Evolutionary conservation across 768 basidiomycete species (phyloP).

Genomic region (Calocera viscosa): DNA sequence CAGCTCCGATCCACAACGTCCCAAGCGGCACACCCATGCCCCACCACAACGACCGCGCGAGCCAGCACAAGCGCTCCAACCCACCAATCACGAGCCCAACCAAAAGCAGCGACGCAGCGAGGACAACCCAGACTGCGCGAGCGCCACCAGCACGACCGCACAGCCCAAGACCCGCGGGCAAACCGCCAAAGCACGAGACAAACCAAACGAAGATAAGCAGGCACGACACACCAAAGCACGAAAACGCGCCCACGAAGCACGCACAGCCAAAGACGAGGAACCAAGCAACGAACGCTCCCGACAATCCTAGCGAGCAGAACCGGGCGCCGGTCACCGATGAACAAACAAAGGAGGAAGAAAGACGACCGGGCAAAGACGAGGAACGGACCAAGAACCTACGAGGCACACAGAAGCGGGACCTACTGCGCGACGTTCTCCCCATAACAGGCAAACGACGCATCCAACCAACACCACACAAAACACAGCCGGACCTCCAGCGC

Average conservation of each 20-base stretch:
- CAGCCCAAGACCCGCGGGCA: constrained; percentile 44
- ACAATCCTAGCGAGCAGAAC: constrained; percentile 77
- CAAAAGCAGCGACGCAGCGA: constrained; percentile 58
- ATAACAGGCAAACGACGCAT: constrained; percentile 51
- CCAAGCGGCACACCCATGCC: constrained; percentile 69
- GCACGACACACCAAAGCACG: constrained; percentile 49
- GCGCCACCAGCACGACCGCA: constrained; percentile 28
- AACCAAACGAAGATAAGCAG: constrained; percentile 15
- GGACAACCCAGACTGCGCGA: background rate
- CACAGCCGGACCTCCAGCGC: constrained; percentile 34
- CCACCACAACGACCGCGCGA: constrained; percentile 52
- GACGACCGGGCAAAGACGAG: constrained; percentile 59
- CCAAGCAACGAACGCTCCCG: constrained; percentile 60
- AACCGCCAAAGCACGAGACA: constrained; percentile 27
- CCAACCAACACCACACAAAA: too few relatives aligned
- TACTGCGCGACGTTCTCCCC: constrained; percentile 65
- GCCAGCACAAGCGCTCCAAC: constrained; percentile 68
- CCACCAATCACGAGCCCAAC: constrained; percentile 78
- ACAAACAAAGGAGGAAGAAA: constrained; percentile 78
- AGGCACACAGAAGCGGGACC: constrained; percentile 66
- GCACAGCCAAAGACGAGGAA: constrained; percentile 79
- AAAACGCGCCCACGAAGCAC: constrained; percentile 68
- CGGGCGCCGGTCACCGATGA: constrained; percentile 63
- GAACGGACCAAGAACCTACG: constrained; percentile 55
- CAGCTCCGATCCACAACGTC: constrained; percentile 60